Conservation (phyloP, 495 filamentous ascomycete genomes). For the Podospora comata region DNA sequence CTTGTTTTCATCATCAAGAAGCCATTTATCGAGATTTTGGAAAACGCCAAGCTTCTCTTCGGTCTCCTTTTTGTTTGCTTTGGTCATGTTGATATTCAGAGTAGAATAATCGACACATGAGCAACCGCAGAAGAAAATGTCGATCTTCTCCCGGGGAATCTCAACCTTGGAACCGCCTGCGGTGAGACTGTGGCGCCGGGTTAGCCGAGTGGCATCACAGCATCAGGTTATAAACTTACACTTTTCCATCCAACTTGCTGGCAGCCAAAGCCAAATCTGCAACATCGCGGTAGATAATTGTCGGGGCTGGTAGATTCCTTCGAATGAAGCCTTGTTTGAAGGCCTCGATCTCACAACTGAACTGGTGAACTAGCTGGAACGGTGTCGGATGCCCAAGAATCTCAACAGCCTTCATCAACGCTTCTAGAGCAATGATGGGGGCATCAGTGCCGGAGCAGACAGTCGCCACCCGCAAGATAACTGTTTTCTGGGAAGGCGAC, state of each 20-base stretch:
- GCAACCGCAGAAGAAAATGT: slow-evolving; percentile 72
- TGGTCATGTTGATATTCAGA: slow-evolving; percentile 47
- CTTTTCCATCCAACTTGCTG: slow-evolving; percentile 36
- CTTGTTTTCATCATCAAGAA: slow-evolving; percentile 6
- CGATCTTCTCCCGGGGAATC: slow-evolving; percentile 56
- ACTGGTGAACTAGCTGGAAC: slow-evolving; percentile 60
- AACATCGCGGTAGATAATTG: slow-evolving; percentile 67
- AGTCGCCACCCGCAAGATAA: slow-evolving; percentile 61
- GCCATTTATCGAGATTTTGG: slow-evolving; percentile 9
- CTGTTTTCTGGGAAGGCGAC: slow-evolving; percentile 7
- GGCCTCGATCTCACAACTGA: slow-evolving; percentile 75
- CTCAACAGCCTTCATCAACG: slow-evolving; percentile 42
- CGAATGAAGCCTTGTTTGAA: slow-evolving; percentile 81
- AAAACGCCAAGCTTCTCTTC: not conserved
- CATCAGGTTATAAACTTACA: slow-evolving; percentile 48
- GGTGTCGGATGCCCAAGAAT: slow-evolving; percentile 16
- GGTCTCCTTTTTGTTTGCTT: slow-evolving; percentile 14
- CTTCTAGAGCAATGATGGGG: slow-evolving; percentile 64
- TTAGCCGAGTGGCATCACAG: slow-evolving; percentile 16
- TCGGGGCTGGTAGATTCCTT: slow-evolving; percentile 60
- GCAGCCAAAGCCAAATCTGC: slow-evolving; percentile 48
- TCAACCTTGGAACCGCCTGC: slow-evolving; percentile 60
- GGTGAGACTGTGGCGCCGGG: slow-evolving; percentile 54
- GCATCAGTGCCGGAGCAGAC: slow-evolving; percentile 83
- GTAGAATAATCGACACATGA: slow-evolving; percentile 73